Conservation (phyloP, 306 rosid genomes). For the Quercus alba region DNA sequence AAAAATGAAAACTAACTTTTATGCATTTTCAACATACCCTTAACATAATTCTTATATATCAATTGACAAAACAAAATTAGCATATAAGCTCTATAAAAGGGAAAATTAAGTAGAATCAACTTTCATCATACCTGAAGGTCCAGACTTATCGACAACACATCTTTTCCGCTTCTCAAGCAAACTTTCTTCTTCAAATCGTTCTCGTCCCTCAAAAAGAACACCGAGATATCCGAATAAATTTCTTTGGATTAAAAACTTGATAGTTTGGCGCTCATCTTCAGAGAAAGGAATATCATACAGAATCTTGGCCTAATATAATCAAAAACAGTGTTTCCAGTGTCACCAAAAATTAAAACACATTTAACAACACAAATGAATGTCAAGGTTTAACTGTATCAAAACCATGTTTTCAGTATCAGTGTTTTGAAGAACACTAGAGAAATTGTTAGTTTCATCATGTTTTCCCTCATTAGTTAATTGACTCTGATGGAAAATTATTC, state of each 20-base stretch:
- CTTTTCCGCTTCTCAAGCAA: constrained; percentile 32
- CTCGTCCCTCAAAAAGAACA: constrained; percentile 61
- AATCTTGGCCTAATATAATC: constrained; percentile 56
- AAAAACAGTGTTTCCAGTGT: constrained; percentile 14
- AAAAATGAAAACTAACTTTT: neutral
- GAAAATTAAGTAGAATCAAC: neutral
- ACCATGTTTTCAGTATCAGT: neutral
- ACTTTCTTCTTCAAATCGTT: constrained; percentile 62
- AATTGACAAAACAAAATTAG: neutral
- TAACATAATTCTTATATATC: neutral
- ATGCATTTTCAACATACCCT: neutral
- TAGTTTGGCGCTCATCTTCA: constrained; percentile 51
- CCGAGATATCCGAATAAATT: constrained; percentile 58
- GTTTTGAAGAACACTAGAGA: neutral
- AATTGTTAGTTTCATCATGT: neutral
- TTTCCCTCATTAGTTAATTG: neutral
- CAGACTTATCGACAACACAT: constrained; percentile 29
- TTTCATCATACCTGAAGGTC: constrained; percentile 48
- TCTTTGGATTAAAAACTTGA: constrained; percentile 62
- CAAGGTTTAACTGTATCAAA: neutral
- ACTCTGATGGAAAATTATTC: neutral
- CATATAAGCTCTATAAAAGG: neutral
- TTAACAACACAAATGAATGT: neutral
- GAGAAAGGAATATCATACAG: constrained; percentile 59
- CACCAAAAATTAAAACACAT: neutral